Base-by-base conservation (phyloP, 257 asterid species). In the Datura wrightii region DNA sequence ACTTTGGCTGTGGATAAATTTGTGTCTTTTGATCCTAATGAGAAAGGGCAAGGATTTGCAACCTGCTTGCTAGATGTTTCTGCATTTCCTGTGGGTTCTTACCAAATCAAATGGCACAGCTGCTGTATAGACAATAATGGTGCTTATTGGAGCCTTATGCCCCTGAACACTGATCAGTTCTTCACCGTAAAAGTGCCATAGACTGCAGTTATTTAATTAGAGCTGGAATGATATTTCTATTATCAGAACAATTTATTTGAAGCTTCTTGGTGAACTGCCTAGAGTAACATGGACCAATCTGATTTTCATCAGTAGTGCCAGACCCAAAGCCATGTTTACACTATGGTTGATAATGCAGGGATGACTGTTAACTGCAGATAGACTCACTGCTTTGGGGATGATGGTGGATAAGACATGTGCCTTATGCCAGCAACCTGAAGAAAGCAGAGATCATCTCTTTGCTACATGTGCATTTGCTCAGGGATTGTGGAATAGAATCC, bases 41-140 rank as follows among this genome's bases (percentile, higher is more conserved):
- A 86, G 79, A 86, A 89, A 34, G 90, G 96, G 70, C 98, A 92
- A 85, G 98, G 99, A 82, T 91, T 97, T 84, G 90, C 96, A n/a
- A 85, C 95, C 79, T 91, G 98, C 89, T 90, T 93, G 90, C 95
- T 95, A 37, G 96, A 95, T 69, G 86, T 88, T 56, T 95, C 97
- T 18, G 63, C 81, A 58, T 90, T 93, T 55, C 94, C 95, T 0
- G 87, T 80, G 46, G 99, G 99, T 53, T 82, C 89, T 82, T 94
- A 94, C 87, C 89, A 88, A 86, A 92, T 97, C 79, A 90, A 86
- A 78, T 97, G 98, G 99, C 94, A 84, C 82, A 84, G 97, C 86
- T 88, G 97, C 63, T 93, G 85, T 76, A 53, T 93, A 3, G 97
- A 97, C 82, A 80, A 62, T 69, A 84, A 56, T 41, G 98, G 97